Base-by-base conservation (phyloP, 1,139 yeast species). In the Sugiyamaella pinicola region DNA sequence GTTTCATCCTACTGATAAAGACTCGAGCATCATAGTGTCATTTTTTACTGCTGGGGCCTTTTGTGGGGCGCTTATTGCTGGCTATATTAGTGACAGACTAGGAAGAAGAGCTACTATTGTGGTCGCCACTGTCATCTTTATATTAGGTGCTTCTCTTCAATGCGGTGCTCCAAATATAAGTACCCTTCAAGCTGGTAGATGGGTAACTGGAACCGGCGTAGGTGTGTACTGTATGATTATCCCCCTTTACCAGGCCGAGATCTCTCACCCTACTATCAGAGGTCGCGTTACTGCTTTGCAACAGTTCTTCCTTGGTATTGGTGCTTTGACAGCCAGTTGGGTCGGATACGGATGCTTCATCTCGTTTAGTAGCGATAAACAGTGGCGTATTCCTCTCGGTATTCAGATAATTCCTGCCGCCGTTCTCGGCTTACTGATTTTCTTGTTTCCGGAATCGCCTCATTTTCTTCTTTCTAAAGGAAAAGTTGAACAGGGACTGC, bases 11-110 rank as follows among this genome's bases (percentile, higher is more conserved):
- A 42, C 13, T 5, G 39, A 47, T 29, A 24, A 8, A 3, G 17
- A 17, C 9, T 50, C 40, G 1, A 64, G 70, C 51, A 69, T 69
- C 1, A 65, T 68, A 34, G 71, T 68, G 2, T 62, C 69, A 5
- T 90, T 47, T 81, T 90, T 47, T 87, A 89, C 96, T 1, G 79
- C 90, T 45, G 97, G 97, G 55, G 96, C 96, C 3, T 76, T 89
- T 56, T 71, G 63, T 1, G 72, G 71, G 1, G 68, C 74, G 9
- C 51, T 70, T 2, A 39, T 60, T 19, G 61, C 72, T 4, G 73
- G 74, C 18, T 42, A 69, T 2, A 26, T 26, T 26, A 95, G 84
- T 54, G 88, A 83, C 66, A 77, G 75, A 22, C 73, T 76, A 51
- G 87, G 87, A 43, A 78, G 87, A 72, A 77, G 83, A 65, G 73